Conservation (phyloP, 257 asterid species). For the Solanum microdontum region DNA sequence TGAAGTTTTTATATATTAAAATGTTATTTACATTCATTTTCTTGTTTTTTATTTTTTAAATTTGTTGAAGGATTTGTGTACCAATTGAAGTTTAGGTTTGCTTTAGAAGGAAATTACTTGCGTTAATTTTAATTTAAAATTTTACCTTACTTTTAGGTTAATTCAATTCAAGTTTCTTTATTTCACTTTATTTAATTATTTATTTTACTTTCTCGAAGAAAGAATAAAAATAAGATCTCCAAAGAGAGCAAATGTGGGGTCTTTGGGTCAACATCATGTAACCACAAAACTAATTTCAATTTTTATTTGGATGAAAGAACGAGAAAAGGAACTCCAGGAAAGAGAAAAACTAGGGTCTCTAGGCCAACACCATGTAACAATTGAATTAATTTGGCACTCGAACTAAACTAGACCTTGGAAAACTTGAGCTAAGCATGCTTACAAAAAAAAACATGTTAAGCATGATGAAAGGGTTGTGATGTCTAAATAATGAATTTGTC, state of each 20-base stretch:
- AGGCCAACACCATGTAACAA: not conserved
- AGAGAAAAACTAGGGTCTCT: not conserved
- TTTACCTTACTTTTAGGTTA: not conserved
- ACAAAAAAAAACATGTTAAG: not conserved
- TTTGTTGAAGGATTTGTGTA: not conserved
- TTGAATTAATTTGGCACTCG: not conserved
- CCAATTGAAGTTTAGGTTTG: not conserved
- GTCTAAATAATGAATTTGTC: not conserved
- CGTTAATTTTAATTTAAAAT: not conserved
- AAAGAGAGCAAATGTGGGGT: not conserved
- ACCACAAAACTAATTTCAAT: not conserved
- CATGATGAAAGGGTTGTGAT: not conserved
- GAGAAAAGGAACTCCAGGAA: not conserved
- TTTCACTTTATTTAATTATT: not conserved
- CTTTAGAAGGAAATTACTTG: not conserved
- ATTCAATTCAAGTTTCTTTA: not conserved
- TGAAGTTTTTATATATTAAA: not conserved
- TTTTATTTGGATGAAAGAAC: not conserved
- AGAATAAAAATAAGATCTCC: not conserved
- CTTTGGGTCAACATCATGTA: not conserved
- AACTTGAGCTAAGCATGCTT: not conserved
- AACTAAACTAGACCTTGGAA: not conserved
- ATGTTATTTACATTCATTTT: not conserved
- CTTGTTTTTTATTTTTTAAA: not conserved
- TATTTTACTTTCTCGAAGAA: not conserved